Evolutionary conservation across 768 basidiomycete genomes (phyloP), one percentile per base, ranked within the genome.

Genomic region (Tricholoma matsutake): DNA sequence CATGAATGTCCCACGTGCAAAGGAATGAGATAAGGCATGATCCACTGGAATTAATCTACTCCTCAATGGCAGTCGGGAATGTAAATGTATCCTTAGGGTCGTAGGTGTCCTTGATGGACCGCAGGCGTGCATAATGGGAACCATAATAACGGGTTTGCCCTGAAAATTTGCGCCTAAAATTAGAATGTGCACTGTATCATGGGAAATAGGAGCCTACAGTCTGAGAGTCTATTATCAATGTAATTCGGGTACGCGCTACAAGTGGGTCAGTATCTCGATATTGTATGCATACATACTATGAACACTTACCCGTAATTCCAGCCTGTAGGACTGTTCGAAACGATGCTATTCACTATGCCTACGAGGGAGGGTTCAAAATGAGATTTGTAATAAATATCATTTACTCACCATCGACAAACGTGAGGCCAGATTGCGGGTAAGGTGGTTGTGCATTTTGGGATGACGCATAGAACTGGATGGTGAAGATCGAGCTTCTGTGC

Each of bases 241-340:
- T 81, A 81, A 63, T 79, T 78, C 3, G 72, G 61, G 61, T 81
- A 79, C 39, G 74, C 72, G 4, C 72, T 72, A 25, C 47, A 56
- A 22, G 28, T 14, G 3, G 6, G 18, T 64, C 13, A 56, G 29
- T 32, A 16, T 31, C 35, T 25, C 59, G 29, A 10, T 11, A 49
- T 29, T 8, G 13, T 16, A 39, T 3, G 13, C n/a, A 51, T 1
- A 11, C 18, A n/a, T 14, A 28, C 22, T 14, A 35, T 8, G 13
- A 31, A 25, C 6, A 35, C 62, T 34, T 63, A 67, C 72, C 73
- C 69, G 29, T 72, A 75, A 34, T 67, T 54, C 75, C 75, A 73
- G 32, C 66, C 55, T 6, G 57, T 13, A 6, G 73, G 73, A 43
- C 67, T 72, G 53, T 72, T 73, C 4, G 64, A 59, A 7, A 67